Evolutionary conservation across 2,329 filamentous ascomycete genomes (phyloP), one percentile per base, ranked within the genome.

Genomic region (Thelonectria olida): DNA sequence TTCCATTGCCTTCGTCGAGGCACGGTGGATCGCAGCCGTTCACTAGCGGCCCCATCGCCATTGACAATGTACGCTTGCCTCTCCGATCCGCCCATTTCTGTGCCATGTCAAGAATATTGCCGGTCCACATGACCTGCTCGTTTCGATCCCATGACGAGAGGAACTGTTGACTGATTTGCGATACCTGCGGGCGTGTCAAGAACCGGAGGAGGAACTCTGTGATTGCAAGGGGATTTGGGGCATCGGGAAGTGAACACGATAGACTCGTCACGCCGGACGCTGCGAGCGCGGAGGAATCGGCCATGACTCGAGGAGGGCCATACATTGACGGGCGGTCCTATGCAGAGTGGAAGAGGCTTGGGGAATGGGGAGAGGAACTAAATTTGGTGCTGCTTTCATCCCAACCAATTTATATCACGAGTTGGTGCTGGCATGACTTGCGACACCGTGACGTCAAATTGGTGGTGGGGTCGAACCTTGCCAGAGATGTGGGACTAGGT

Each of bases 51-150:
- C 68, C 67, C 31, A 71, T 63, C 0, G 64, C 56, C 1, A 55
- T 69, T 4, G 57, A 64, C 8, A 71, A 25, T 13, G 65, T 69
- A 13, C 63, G 62, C 5, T 66, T n/a, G 0, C 2, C 45, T 25
- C 66, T 44, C 1, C 27, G 0, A 54, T 70, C 62, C 0, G 68
- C 65, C 67, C 65, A 69, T 38, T 54, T 20, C 44, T 68, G 56
- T 0, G 64, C 65, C 2, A 17, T 7, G n/a, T 56, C 31, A 13
- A 38, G 60, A 1, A 13, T 4, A 51, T 66, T 67, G 22, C 68
- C 68, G 17, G 59, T 71, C 67, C 59, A 71, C 13, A 71, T 36
- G 0, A 71, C 28, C 17, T 71, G 64, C 2, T 23, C 25, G 19
- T 66, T 65, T 7, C 19, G 55, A 47, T 34, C 25, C 51, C 39